These are phyloP conservation scores for Chamaenerion angustifolium DNA, from an alignment of 345 rosid species.

Conservation along the genomic window DNA sequence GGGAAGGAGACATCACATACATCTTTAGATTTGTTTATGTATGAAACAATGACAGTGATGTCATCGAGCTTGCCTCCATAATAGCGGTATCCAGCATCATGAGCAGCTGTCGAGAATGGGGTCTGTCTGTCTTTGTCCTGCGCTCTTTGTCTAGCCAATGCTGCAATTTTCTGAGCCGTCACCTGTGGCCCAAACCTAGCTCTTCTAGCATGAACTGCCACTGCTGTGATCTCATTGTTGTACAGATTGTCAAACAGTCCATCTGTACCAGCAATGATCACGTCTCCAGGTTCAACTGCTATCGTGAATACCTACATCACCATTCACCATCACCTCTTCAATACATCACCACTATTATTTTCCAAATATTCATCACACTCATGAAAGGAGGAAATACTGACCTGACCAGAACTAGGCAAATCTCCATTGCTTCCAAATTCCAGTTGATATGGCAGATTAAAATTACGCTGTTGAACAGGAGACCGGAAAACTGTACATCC, in stretches of 20 bases:
- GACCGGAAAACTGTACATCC: constrained; percentile 85
- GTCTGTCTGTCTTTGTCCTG: constrained; percentile 83
- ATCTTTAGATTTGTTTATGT: constrained; percentile 34
- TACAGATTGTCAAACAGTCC: constrained; percentile 92
- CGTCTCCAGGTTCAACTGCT: constrained; percentile 87
- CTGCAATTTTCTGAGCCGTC: constrained; percentile 95
- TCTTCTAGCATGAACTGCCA: constrained; percentile 86
- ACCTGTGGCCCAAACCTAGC: constrained; percentile 82
- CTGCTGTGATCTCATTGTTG: constrained; percentile 90
- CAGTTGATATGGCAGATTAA: constrained; percentile 88
- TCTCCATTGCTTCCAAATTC: constrained; percentile 75
- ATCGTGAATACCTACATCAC: constrained; percentile 54
- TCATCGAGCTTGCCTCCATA: constrained; percentile 99
- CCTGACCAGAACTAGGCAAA: constrained; percentile 91
- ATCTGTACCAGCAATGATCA: constrained; percentile 82
- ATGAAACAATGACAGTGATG: constrained; percentile 93
- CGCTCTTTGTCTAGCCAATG: constrained; percentile 90
- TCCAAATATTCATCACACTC: no score
- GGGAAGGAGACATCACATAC: constrained; percentile 7
- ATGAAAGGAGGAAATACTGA: constrained; percentile 1
- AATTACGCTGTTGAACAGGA: constrained; percentile 91
- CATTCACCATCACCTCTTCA: no score
- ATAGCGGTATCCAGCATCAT: constrained; percentile 93
- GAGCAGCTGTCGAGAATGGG: constrained; percentile 96
- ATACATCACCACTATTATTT: no score